phyloP scores from a whole-genome alignment of 371 early-diverging fungal genomes.

The Mucor irregularis region DNA sequence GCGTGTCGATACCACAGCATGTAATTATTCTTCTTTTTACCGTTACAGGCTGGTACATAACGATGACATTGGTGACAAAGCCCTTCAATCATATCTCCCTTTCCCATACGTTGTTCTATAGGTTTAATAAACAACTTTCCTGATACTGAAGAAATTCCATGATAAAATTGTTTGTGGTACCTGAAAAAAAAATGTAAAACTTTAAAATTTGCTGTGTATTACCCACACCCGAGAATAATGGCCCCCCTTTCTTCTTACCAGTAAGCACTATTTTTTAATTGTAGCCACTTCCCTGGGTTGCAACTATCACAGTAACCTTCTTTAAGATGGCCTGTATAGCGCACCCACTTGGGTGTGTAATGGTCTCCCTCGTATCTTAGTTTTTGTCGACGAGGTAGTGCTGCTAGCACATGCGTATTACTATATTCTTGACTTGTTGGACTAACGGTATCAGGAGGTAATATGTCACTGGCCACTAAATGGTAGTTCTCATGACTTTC shows the following conservation, averaged over 20 bases:
- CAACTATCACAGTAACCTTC: slow-evolving; percentile 86
- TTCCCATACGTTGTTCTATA: slow-evolving; percentile 57
- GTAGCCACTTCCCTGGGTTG: slow-evolving; percentile 79
- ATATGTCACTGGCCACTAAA: background rate
- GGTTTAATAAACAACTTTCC: slow-evolving; percentile 74
- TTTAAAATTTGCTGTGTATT: background rate
- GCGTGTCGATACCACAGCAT: slow-evolving; percentile 85
- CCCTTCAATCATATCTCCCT: slow-evolving; percentile 68
- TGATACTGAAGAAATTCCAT: slow-evolving; percentile 84
- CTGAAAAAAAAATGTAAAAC: slow-evolving; percentile 19
- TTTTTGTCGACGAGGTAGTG: slow-evolving; percentile 56
- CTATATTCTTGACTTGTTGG: background rate
- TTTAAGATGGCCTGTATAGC: slow-evolving; percentile 69
- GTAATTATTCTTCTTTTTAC: slow-evolving; percentile 60
- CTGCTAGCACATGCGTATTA: slow-evolving; percentile 11
- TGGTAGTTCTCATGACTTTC: background rate
- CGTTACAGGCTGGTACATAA: slow-evolving; percentile 73
- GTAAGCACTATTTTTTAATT: slow-evolving; percentile 85
- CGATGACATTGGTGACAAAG: slow-evolving; percentile 78
- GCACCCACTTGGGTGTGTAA: slow-evolving; percentile 84
- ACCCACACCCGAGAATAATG: background rate
- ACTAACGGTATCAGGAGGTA: background rate
- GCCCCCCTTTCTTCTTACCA: slow-evolving; percentile 59
- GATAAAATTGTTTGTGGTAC: slow-evolving; percentile 86
- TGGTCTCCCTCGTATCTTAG: slow-evolving; percentile 69